Base-by-base conservation (phyloP, 1,284 basidiomycete genomes). In the Cutaneotrichosporon spelunceum region DNA sequence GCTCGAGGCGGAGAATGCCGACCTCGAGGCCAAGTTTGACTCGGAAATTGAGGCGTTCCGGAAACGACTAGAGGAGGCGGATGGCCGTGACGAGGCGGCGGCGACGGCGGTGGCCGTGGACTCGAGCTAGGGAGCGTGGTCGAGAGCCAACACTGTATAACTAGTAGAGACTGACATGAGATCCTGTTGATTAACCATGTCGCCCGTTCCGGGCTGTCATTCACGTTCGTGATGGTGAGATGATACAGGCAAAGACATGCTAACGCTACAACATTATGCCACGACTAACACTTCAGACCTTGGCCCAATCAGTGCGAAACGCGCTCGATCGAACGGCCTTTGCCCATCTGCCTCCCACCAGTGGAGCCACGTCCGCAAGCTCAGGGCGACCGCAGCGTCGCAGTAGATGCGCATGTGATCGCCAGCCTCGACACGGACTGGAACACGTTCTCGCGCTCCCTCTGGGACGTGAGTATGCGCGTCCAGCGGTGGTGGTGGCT, bases 361-460 rank as follows among this genome's bases (percentile, higher is more conserved):
- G 49, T 72, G 59, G 10, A 78, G 62, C 70, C 73, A 73, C 1
- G 66, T 71, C n/a, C 76, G 66, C 2, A 78, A 57, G 6, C 57
- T 56, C 49, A 78, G 59, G 0, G 72, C 72, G 27, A 62, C 50
- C n/a, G 57, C 60, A 3, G 68, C 66, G 56, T 74, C 68, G 61
- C 66, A 67, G 65, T 74, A 76, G 13, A 78, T 54, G 29, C 74
- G 61, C 8, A 78, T 58, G 62, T 78, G 75, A 64, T 76, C 75
- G 19, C 74, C 74, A 1, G 60, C 59, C 61, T 78, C 76, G 8
- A 66, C 60, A 29, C 70, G 61, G 19, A 48, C 53, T 3, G 62
- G 62, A 14, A 33, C 27, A n/a, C 47, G 26, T 14, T 13, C 26
- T 8, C 23, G 30, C 14, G 29, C 19, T 27, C 19, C 13, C 13